phyloP scores from a whole-genome alignment of 2,329 filamentous ascomycete genomes.

The Trichoderma lentiforme region DNA sequence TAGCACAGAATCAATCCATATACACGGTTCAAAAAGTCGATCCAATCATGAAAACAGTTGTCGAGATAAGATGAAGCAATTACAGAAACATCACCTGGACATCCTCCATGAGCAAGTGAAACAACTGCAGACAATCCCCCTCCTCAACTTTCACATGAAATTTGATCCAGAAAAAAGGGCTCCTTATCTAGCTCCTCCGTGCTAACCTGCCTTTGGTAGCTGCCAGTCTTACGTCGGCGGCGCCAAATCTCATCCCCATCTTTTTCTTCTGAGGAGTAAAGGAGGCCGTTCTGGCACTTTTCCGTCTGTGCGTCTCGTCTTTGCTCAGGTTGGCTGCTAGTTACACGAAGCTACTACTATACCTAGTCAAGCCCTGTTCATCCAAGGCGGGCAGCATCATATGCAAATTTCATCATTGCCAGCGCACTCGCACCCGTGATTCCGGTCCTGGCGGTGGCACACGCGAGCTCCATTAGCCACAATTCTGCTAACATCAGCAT shows the following conservation, averaged over 20 bases:
- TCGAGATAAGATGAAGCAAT: background rate
- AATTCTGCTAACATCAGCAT: background rate
- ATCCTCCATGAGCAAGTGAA: background rate
- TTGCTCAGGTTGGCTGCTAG: background rate
- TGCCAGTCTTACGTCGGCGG: constrained; percentile 14
- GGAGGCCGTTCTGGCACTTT: background rate
- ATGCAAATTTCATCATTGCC: too few relatives aligned
- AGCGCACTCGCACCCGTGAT: too few relatives aligned
- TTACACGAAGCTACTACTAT: background rate
- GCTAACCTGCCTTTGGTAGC: background rate
- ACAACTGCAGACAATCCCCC: background rate
- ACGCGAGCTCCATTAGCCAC: background rate
- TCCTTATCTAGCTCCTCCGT: background rate
- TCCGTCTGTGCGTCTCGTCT: background rate
- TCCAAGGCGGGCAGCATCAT: too few relatives aligned
- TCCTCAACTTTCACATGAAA: background rate
- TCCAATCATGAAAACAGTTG: background rate
- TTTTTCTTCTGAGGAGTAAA: background rate
- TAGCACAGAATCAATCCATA: background rate
- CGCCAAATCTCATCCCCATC: background rate
- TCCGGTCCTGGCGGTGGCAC: too few relatives aligned
- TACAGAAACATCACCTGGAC: background rate
- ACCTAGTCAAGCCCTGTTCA: too few relatives aligned
- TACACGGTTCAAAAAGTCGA: background rate
- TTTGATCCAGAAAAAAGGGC: background rate